Evolutionary conservation across 495 filamentous ascomycete genomes (phyloP), one percentile per base, ranked within the genome.

Genomic region (Staphylotrichum longicolle): DNA sequence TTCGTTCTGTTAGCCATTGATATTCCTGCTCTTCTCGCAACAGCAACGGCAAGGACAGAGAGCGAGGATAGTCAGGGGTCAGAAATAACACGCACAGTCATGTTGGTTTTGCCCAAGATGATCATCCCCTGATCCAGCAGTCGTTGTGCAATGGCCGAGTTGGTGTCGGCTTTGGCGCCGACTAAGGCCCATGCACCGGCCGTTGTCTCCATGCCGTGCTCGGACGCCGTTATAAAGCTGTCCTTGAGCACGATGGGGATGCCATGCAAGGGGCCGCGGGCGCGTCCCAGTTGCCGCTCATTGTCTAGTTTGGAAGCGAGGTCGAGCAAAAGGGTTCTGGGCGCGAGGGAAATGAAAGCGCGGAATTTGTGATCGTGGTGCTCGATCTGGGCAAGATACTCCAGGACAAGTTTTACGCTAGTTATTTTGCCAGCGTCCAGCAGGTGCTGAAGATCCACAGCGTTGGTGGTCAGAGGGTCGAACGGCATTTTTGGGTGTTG

Each of bases 221-320:
- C 58, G 0, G 70, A 61, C 33, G 67, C 70, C 5, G 74, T 80
- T 7, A 72, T 69, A 63, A 78, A 70, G 40, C 58, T 69, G 57
- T 80, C 77, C 57, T 69, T 69, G 12, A 66, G 15, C 3, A 65
- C 58, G 47, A 67, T 63, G 0, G 68, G 68, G 7, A 70, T 65
- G 11, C 68, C 68, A 66, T 91, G 87, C 0, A 89, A 75, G 4
- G 80, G 79, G 39, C 84, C 78, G n/a, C 85, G 78, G 7, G 82
- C 68, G 27, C 62, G 74, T 2, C 86, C 85, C 3, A 70, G 55
- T 1, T 61, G 68, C 32, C 87, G 80, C 68, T 89, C 86, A 0
- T 62, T 69, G 68, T 90, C 88, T 60, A 7, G 68, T 60, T 4
- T 10, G 70, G 7, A 14, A 77, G 49, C 49, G 9, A 15, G 10